Evolutionary conservation across 179 eudicot genomes (phyloP), one percentile per base, ranked within the genome.

Genomic region (Silene coronaria): DNA sequence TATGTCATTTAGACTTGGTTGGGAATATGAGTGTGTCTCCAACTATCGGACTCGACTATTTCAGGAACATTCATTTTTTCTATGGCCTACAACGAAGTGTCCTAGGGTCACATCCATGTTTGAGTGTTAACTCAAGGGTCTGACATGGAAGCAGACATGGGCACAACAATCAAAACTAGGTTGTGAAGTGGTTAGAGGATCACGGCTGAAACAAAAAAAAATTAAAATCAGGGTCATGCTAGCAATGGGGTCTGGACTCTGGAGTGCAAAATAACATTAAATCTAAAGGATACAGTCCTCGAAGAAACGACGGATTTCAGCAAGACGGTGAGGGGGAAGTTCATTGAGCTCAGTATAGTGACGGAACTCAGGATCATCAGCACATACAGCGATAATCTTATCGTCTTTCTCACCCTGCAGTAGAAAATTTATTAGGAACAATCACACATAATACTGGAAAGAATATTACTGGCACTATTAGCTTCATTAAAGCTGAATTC

Each of bases 341-440:
- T 89, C 88, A 77, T 58, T 82, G 45, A 89, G 88, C 72, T 86
- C 87, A 13, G 58, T 84, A 76, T 82, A 85, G 76, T 89, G 89
- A 76, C 86, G 87, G 79, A 82, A 89, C 76, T 89, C 91, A 58
- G 93, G 93, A 75, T 89, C 93, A 76, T 89, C 93, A 73, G 91
- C 91, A 81, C 93, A 89, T 14, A 89, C 93, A 34, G 93, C 93
- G 59, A 89, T 89, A 32, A 89, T 88, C 76, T 89, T 89, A 86
- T 89, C 91, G 76, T 89, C 93, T 69, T 82, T 86, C 81, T 89
- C 89, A 76, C 93, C 93, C 93, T 89, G 84, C 69, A 38, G 45
- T 9, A 67, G 13, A 45, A 46, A 24, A 70, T 16, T 7, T 36
- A 19, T 70, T 48, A 70, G 6, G 14, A 46, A 26, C 28, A 22